Conservation (phyloP, 1,139 yeast species). For the Yamadazyma aaseri region DNA sequence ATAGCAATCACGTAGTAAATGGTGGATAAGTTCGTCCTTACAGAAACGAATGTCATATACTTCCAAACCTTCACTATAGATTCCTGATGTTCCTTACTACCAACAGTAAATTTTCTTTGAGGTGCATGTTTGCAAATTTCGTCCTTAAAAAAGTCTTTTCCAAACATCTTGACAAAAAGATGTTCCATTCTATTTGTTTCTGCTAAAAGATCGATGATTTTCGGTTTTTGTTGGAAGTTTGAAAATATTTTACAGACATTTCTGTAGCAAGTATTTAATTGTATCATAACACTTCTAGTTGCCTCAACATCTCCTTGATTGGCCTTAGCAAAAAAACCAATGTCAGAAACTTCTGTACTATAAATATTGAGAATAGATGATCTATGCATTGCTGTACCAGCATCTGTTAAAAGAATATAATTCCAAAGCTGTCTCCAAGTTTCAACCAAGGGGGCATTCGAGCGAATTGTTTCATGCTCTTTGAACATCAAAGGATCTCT, state of each 20-base stretch:
- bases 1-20: slow-evolving; percentile 44
- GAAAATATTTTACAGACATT: slow-evolving; percentile 28
- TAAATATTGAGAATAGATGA: slow-evolving; percentile 33
- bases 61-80: slow-evolving; percentile 33
- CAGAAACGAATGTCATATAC: slow-evolving; percentile 35
- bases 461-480: slow-evolving; percentile 31
- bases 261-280: slow-evolving; percentile 24
- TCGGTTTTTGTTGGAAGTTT: slow-evolving; percentile 33
- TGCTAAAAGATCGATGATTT: slow-evolving; percentile 33
- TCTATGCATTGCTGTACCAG: slow-evolving; percentile 32
- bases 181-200: slow-evolving; percentile 42
- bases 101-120: slow-evolving; percentile 15
- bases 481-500: slow-evolving; percentile 39
- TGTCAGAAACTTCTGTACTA: slow-evolving; percentile 32
- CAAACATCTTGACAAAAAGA: slow-evolving; percentile 37
- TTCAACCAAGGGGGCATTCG: slow-evolving; percentile 25
- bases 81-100: slow-evolving; percentile 21
- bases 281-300: slow-evolving; percentile 1
- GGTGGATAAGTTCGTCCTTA: slow-evolving; percentile 44
- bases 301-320: slow-evolving; percentile 11
- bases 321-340: slow-evolving; percentile 13
- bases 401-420: slow-evolving; percentile 31
- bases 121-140: slow-evolving; percentile 35
- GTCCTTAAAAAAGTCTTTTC: slow-evolving; percentile 45
- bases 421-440: slow-evolving; percentile 44